phyloP scores from a whole-genome alignment of 257 asterid genomes.

The Solanum sitiens region DNA sequence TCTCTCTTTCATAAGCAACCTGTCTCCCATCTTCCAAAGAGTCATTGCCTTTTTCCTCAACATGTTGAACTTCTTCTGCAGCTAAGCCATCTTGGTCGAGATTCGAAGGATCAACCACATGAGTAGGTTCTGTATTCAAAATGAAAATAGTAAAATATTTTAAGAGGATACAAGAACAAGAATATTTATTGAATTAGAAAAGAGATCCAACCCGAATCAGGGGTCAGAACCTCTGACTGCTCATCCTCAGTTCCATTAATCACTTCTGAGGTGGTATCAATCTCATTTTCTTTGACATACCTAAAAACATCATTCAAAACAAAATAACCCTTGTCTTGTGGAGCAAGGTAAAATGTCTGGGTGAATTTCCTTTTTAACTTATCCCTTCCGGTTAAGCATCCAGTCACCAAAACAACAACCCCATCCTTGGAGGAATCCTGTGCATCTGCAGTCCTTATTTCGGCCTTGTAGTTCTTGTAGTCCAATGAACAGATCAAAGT shows the following conservation, averaged over 20 bases:
- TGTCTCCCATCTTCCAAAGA: slow-evolving; percentile 37
- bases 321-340: slow-evolving; percentile 82
- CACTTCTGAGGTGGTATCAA: slow-evolving; percentile 13
- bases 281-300: slow-evolving; percentile 48
- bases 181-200: not conserved
- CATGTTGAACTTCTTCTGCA: slow-evolving; percentile 30
- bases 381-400: slow-evolving; percentile 80
- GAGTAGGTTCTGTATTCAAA: slow-evolving; percentile 46
- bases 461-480: slow-evolving; percentile 88
- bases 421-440: slow-evolving; percentile 70
- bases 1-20: slow-evolving; percentile 28
- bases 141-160: slow-evolving; percentile 5
- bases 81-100: slow-evolving; percentile 25
- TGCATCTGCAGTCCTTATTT: slow-evolving; percentile 86
- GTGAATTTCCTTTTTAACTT: slow-evolving; percentile 53
- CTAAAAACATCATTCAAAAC: slow-evolving; percentile 79
- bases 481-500: slow-evolving; percentile 68
- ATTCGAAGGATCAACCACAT: slow-evolving; percentile 33
- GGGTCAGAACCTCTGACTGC: slow-evolving; percentile 20
- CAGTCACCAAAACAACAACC: slow-evolving; percentile 77
- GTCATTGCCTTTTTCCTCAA: slow-evolving; percentile 26
- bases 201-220: slow-evolving; percentile 44
- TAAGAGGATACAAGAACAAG: not conserved
- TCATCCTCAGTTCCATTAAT: slow-evolving; percentile 27
- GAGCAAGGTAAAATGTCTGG: slow-evolving; percentile 91